These are phyloP conservation scores for Turnera subulata DNA, from an alignment of 345 rosid genomes.

Conservation along the genomic window DNA sequence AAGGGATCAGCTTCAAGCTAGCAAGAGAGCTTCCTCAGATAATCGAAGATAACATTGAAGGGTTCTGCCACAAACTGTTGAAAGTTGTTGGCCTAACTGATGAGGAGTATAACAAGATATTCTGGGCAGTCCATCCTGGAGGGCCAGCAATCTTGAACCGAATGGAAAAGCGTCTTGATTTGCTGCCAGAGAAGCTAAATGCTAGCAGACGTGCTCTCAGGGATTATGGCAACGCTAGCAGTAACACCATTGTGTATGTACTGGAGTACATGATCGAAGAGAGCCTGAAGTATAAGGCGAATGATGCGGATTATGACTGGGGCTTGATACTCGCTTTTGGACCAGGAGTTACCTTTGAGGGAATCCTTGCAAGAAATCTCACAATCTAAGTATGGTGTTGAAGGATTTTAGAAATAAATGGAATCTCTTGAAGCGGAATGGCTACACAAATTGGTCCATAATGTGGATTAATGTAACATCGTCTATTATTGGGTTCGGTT, in stretches of 20 bases:
- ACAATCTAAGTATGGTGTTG: constrained; percentile 25
- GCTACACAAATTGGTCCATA: too few species aligned
- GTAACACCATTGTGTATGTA: constrained; percentile 87
- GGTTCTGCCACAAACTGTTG: constrained; percentile 69
- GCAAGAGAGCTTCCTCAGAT: constrained; percentile 88
- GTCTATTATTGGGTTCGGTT: too few species aligned
- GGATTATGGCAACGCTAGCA: constrained; percentile 95
- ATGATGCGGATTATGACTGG: constrained; percentile 41
- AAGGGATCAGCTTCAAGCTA: constrained; percentile 87
- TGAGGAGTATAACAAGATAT: constrained; percentile 62
- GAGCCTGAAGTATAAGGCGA: constrained; percentile 38
- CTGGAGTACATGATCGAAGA: constrained; percentile 90
- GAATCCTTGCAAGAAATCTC: constrained; percentile 86
- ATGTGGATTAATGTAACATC: too few species aligned
- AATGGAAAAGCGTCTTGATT: constrained; percentile 67
- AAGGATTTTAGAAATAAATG: too few species aligned
- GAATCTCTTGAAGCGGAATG: too few species aligned
- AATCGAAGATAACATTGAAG: constrained; percentile 79
- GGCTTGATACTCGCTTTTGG: constrained; percentile 91
- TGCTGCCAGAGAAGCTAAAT: constrained; percentile 68
- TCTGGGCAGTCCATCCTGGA: constrained; percentile 99
- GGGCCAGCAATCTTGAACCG: constrained; percentile 94
- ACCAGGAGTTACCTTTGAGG: constrained; percentile 97
- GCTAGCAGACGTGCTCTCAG: constrained; percentile 80
- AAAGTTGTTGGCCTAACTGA: constrained; percentile 35